Base-by-base conservation (phyloP, 2,329 filamentous ascomycete genomes). In the Neurospora sp. region DNA sequence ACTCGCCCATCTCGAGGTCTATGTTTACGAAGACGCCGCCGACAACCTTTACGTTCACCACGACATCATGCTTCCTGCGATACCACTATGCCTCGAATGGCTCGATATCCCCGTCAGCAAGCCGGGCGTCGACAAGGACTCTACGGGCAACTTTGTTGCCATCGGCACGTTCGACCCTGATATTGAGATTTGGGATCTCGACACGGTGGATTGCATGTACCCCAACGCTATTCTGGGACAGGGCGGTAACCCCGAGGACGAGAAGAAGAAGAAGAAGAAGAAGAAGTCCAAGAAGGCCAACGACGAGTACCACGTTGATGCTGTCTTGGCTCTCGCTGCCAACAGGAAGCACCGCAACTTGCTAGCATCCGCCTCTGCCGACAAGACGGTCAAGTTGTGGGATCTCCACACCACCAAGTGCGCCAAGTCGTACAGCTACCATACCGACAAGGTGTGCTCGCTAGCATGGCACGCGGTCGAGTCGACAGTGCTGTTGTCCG, bases 31-130 rank as follows among this genome's bases (percentile, higher is more conserved):
- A 80, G 96, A 98, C 76, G 89, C 89, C 72, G 92, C 90, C 65
- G 96, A 98, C 81, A 99, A 99, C 79, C 89, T 99, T 72, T 99
- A 99, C 80, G 95, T 99, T 33, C 96, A 99, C 83, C 96, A 99
- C 86, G 96, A 99, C 81, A 97, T 99, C 76, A 98, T 99, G 95
- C 87, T 99, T 69, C 96, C 96, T 39, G 95, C 95, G 33, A 97
- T 99, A 77, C 96, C 96, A 11, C 88, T 99, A 6, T 96, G 93
- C 77, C 87, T 98, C 52, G 96, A 99, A 83, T 99, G 96, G 96
- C 82, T 99, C 65, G 92, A 97, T 79, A 86, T 97, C 69, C 91
- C 93, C n/a, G 93, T 97, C 41, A 90, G 91, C 74, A 92, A 93
- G 79, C 81, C 85, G 11, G 82, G 80, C 66, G 82, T 85, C 5